Evolutionary conservation across 2,329 filamentous ascomycete genomes (phyloP).

Genomic region (Fusarium sp.): DNA sequence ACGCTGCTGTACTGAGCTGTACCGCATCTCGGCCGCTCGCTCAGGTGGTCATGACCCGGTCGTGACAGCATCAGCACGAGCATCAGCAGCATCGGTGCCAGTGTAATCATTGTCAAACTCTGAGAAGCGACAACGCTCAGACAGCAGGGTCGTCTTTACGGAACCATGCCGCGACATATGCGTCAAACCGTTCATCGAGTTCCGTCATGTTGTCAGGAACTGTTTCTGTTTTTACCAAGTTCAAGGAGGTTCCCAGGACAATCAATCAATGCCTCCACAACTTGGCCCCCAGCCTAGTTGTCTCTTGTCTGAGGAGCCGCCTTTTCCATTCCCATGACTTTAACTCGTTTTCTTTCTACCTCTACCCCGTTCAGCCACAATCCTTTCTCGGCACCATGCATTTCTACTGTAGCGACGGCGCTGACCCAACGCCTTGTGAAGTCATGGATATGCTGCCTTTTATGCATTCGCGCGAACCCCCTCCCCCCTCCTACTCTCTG

Average conservation of each 20-base stretch:
- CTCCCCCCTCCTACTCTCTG: constrained; percentile 1
- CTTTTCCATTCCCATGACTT: background rate
- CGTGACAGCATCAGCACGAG: constrained; percentile 11
- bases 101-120: background rate
- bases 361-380: constrained; percentile 6
- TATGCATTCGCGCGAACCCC: constrained; percentile 16
- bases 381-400: constrained; percentile 27
- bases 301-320: background rate
- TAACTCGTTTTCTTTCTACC: background rate
- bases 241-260: background rate
- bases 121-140: background rate
- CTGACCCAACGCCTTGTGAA: constrained; percentile 8
- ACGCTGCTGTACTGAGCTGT: background rate
- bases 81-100: background rate
- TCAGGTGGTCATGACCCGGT: constrained; percentile 17
- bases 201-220: background rate
- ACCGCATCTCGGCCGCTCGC: background rate
- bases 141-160: background rate
- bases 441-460: constrained; percentile 27
- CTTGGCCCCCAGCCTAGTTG: background rate
- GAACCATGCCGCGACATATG: constrained; percentile 25
- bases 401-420: background rate
- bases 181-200: constrained; percentile 19
- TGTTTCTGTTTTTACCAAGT: background rate
- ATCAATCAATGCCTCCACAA: background rate